Percentiles rank a stretch among this genome's conserved stretches.
These are phyloP conservation scores for Claviceps arundinis DNA, from an alignment of 2,329 filamentous ascomycete species.

Conservation along the genomic window DNA sequence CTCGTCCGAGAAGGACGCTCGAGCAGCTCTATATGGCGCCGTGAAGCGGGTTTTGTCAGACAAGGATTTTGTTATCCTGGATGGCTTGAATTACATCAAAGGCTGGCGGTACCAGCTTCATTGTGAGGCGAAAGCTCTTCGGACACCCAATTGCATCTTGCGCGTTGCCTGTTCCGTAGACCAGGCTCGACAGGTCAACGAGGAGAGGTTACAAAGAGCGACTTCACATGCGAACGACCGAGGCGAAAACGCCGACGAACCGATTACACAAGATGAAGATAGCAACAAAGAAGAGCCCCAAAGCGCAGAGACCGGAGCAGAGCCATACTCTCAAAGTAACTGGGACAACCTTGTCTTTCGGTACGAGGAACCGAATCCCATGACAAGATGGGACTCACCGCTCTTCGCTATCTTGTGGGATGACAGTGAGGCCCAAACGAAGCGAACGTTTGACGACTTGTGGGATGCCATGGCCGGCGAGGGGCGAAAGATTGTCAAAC, in stretches of 20 bases:
- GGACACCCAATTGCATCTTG: conserved; percentile 63
- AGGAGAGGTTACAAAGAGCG: conserved; percentile 32
- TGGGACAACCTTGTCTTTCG: conserved; percentile 72
- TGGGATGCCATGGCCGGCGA: conserved; percentile 63
- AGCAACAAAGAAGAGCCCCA: not conserved
- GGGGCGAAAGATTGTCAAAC: conserved; percentile 49
- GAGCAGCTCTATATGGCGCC: conserved; percentile 61
- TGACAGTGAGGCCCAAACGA: conserved; percentile 49
- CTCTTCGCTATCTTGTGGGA: conserved; percentile 69
- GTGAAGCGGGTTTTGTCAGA: conserved; percentile 63
- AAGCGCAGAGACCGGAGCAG: conserved; percentile 6
- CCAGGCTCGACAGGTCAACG: conserved; percentile 45
- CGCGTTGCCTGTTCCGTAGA: conserved; percentile 46
- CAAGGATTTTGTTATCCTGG: conserved; percentile 65
- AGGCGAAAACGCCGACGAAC: conserved; percentile 5
- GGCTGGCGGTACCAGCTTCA: conserved; percentile 78
- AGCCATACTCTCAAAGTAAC: conserved; percentile 41
- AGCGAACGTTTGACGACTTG: conserved; percentile 46
- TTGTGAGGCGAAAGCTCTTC: conserved; percentile 69
- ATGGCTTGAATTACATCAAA: conserved; percentile 80
- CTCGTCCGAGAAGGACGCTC: conserved; percentile 67
- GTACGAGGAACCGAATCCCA: conserved; percentile 77
- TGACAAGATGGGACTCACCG: conserved; percentile 74
- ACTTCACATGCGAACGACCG: not conserved
- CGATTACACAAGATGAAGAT: not conserved